These are phyloP conservation scores for Lodderomyces beijingensis DNA, from an alignment of 1,139 yeast genomes.

Conservation along the genomic window DNA sequence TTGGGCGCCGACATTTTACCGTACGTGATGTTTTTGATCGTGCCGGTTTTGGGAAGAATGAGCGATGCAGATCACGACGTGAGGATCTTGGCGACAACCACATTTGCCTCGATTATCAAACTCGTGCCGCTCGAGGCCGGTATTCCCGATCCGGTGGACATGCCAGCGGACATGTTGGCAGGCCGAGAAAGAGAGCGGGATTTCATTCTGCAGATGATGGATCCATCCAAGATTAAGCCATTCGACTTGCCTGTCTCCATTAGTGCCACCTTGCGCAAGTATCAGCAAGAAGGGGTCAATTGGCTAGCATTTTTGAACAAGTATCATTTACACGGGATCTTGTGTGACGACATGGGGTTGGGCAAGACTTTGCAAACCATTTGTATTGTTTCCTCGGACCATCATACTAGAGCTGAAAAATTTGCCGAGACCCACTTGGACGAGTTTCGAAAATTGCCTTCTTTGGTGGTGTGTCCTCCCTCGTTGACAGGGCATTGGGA, in stretches of 20 bases:
- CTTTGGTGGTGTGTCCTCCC: conserved; percentile 92
- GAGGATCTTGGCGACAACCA: conserved; percentile 88
- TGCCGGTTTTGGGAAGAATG: conserved; percentile 96
- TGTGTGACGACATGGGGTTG: conserved; percentile 99
- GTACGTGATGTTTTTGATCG: conserved; percentile 90
- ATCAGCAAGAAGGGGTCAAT: conserved; percentile 97
- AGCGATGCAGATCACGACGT: conserved; percentile 90
- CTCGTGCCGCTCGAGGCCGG: conserved; percentile 97
- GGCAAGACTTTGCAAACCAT: conserved; percentile 97
- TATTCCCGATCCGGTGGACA: conserved; percentile 90
- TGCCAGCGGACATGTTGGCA: conserved; percentile 77
- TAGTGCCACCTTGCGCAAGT: conserved; percentile 87
- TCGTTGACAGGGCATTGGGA: conserved; percentile 99
- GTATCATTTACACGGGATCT: conserved; percentile 91
- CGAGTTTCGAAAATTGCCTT: conserved; percentile 76
- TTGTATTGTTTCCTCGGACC: conserved; percentile 95
- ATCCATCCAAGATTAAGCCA: conserved; percentile 86
- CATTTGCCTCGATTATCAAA: conserved; percentile 94
- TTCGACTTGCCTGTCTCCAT: conserved; percentile 88
- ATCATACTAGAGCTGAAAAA: conserved; percentile 74
- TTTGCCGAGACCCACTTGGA: conserved; percentile 54
- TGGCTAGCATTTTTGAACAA: conserved; percentile 96
- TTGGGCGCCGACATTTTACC: conserved; percentile 93
- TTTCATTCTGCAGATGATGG: conserved; percentile 97
- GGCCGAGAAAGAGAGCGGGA: conserved; percentile 95